These are phyloP conservation scores for Boletus rufocinnamomeus DNA, from an alignment of 768 basidiomycete species.

Conservation along the genomic window DNA sequence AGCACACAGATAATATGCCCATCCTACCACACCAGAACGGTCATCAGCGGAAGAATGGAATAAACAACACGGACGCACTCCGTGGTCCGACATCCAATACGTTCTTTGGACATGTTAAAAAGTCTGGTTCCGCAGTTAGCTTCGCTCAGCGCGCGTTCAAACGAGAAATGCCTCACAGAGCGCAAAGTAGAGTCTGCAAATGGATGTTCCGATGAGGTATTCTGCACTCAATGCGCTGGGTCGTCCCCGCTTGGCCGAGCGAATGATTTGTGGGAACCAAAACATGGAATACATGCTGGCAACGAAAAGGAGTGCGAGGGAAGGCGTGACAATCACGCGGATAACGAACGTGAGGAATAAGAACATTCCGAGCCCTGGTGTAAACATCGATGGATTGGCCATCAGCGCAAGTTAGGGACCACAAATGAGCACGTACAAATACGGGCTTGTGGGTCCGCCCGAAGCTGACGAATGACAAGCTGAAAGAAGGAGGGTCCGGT, in stretches of 20 bases:
- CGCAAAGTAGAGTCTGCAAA: constrained; percentile 67
- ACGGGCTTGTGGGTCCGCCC: constrained; percentile 70
- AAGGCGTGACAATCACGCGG: constrained; percentile 69
- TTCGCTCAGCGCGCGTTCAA: neutral
- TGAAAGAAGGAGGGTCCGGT: constrained; percentile 39
- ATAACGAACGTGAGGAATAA: constrained; percentile 72
- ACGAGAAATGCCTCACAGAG: constrained; percentile 58
- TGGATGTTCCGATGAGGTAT: constrained; percentile 77
- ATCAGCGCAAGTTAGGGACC: constrained; percentile 1
- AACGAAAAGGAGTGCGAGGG: constrained; percentile 66
- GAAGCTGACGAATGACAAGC: constrained; percentile 58
- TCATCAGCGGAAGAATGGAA: neutral
- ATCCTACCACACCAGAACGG: constrained; percentile 43
- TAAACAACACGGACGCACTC: constrained; percentile 44
- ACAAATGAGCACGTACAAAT: constrained; percentile 51
- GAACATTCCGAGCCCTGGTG: constrained; percentile 64
- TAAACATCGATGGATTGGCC: constrained; percentile 5
- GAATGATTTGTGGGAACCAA: constrained; percentile 84
- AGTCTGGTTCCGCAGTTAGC: constrained; percentile 52
- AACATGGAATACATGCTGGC: constrained; percentile 71
- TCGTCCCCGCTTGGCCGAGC: constrained; percentile 71
- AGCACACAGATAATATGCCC: constrained; percentile 60
- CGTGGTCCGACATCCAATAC: constrained; percentile 80
- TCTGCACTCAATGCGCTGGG: constrained; percentile 65
- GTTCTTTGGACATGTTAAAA: constrained; percentile 80